Percentiles rank a stretch among this genome's conserved stretches.
Conservation (phyloP, 257 asterid species). For the Cinchona pubescens region DNA sequence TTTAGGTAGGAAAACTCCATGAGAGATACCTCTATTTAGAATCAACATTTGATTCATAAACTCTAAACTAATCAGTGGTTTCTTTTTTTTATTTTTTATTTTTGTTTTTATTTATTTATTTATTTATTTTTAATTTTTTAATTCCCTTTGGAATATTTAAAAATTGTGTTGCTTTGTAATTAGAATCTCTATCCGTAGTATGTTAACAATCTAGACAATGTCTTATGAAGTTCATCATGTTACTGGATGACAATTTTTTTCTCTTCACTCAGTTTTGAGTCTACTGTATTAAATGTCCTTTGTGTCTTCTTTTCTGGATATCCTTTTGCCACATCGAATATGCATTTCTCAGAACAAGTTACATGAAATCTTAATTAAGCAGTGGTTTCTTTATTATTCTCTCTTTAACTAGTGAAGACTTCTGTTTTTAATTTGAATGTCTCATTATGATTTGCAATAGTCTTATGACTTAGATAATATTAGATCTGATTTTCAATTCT, state of each 20-base stretch:
- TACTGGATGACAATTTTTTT: neutral
- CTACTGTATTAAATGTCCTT: neutral
- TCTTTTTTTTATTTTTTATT: too few species aligned
- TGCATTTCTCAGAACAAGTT: too few species aligned
- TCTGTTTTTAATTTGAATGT: neutral
- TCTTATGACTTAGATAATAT: neutral
- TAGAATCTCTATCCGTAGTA: neutral
- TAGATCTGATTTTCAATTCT: neutral
- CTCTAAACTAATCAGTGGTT: neutral
- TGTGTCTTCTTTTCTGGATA: neutral
- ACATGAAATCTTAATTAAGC: neutral
- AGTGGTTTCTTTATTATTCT: neutral
- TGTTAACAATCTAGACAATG: neutral
- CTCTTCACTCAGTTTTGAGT: neutral
- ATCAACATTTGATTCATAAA: neutral
- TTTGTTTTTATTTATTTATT: too few species aligned
- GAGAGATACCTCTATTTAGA: neutral
- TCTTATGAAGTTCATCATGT: neutral
- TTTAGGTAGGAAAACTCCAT: neutral
- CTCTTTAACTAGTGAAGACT: neutral
- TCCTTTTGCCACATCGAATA: neutral
- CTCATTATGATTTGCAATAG: neutral
- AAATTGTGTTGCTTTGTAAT: neutral
- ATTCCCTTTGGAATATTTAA: neutral
- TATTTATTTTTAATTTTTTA: too few species aligned